These are phyloP conservation scores for Fusarium sterilihyphosum DNA, from an alignment of 2,329 filamentous ascomycete species.

Conservation along the genomic window DNA sequence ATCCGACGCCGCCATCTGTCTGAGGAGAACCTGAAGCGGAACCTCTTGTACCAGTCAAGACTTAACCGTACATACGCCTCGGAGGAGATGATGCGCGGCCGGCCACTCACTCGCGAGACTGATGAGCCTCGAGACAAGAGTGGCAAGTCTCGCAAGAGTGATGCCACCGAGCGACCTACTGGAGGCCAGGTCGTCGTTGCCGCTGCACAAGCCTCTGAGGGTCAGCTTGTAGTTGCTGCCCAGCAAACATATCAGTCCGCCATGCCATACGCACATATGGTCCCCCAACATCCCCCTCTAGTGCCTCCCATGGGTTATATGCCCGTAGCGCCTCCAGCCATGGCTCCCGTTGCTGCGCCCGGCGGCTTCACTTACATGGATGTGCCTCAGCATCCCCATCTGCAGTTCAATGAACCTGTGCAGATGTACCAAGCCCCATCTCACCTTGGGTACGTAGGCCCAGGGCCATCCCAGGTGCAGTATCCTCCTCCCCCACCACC, in stretches of 20 bases:
- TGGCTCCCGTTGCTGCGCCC: not conserved
- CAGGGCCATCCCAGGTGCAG: not conserved
- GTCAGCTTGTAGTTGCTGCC: not conserved
- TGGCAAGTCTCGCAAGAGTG: conserved; percentile 15
- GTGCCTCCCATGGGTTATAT: conserved; percentile 5
- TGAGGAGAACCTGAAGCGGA: conserved; percentile 22
- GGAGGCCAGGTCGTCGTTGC: not conserved
- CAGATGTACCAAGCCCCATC: not conserved
- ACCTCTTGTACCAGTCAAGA: not conserved
- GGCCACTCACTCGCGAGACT: not conserved
- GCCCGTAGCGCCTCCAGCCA: not conserved
- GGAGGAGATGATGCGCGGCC: not conserved
- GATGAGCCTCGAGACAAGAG: not conserved
- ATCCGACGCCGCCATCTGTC: conserved; percentile 8
- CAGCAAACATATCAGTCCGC: not conserved
- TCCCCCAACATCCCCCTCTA: not conserved
- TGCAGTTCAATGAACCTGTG: not conserved
- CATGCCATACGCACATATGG: not conserved
- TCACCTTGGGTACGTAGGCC: not conserved
- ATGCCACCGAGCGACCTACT: not conserved
- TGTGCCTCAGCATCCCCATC: not conserved
- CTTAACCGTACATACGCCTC: conserved; percentile 1
- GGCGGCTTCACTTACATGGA: conserved; percentile 2
- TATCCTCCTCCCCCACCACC: not conserved
- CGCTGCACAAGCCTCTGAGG: not conserved